Evolutionary conservation across 1,139 yeast species (phyloP), one percentile per base, ranked within the genome.

Genomic region (Hanseniaspora uvarum): DNA sequence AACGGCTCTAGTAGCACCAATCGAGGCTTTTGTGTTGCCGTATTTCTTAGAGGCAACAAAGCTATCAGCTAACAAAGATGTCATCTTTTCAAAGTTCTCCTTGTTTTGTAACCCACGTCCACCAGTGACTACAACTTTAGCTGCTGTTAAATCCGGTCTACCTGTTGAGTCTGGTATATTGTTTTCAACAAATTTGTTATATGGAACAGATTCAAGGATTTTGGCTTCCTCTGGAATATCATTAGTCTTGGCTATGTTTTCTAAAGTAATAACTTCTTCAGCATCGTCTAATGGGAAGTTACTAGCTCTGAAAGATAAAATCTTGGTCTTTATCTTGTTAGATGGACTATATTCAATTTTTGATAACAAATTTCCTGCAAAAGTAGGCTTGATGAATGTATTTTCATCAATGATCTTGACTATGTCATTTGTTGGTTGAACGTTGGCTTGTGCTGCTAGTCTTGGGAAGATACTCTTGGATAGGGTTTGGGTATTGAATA

Each of bases 1-100:
- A 19, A 97, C 97, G 18, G 96, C 98, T 69, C 98, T 82, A 7
- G 96, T 87, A 11, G 98, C 98, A 64, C 98, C 98, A 51, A 92
- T 85, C 52, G 95, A 97, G 2, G 97, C 98, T 31, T 61, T 58
- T 11, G 30, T 19, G 39, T 44, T 44, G 21, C 43, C 43, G 21
- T 48, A 53, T 28, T 53, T 53, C 10, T 34, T 21, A 3, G 31
- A 16, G 16, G 46, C 18, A 56, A 81, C 80, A 57, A 92, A 72
- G 58, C 86, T 78, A 56, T 80, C 80, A 12, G 98, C 97, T 60
- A 92, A 75, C 52, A 98, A 98, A 60, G 77, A 80, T 56, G 92
- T 73, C 59, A 87, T 63, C 57, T 76, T 69, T 57, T 86, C 94
- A 67, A 92, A 92, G 56, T 84, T 83, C 65, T 85, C 96, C 70